Conservation (phyloP, 2,329 filamentous ascomycete genomes). For the Penicillium sp. region DNA sequence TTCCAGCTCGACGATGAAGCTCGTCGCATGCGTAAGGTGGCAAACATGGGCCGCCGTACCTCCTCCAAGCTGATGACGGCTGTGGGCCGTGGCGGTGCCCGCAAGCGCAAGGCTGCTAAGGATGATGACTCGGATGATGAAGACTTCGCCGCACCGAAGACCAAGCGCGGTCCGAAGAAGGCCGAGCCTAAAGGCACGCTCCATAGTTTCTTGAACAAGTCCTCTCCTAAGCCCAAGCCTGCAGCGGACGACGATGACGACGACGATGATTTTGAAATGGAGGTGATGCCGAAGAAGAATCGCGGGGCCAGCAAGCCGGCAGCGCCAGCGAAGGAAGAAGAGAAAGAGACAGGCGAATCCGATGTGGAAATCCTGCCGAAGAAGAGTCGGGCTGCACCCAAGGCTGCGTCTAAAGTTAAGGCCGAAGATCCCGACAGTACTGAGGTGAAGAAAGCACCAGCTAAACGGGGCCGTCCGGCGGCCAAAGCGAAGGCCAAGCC, state of each 20-base stretch:
- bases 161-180: no score
- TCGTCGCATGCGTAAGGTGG: conserved; percentile 65
- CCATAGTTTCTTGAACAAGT: no score
- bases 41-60: conserved; percentile 63
- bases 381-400: conserved; percentile 31
- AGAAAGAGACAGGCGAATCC: no score
- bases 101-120: conserved; percentile 50
- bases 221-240: conserved; percentile 24
- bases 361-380: conserved; percentile 36
- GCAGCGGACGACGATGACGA: conserved; percentile 23
- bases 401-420: conserved; percentile 36
- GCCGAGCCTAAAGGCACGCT: conserved; percentile 31
- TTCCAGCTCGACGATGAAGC: conserved; percentile 67
- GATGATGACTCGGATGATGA: conserved; percentile 45
- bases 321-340: no score
- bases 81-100: conserved; percentile 43
- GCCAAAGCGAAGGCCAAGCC: conserved; percentile 17
- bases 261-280: conserved; percentile 51
- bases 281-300: no score
- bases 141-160: conserved; percentile 47
- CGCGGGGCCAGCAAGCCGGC: no score
- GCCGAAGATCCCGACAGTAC: no score
- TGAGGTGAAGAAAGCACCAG: conserved; percentile 35
- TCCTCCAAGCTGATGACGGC: conserved; percentile 74
- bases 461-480: no score